Base-by-base conservation (phyloP, 169 alveolate genomes). In the Ichthyophthirius multifiliis region DNA sequence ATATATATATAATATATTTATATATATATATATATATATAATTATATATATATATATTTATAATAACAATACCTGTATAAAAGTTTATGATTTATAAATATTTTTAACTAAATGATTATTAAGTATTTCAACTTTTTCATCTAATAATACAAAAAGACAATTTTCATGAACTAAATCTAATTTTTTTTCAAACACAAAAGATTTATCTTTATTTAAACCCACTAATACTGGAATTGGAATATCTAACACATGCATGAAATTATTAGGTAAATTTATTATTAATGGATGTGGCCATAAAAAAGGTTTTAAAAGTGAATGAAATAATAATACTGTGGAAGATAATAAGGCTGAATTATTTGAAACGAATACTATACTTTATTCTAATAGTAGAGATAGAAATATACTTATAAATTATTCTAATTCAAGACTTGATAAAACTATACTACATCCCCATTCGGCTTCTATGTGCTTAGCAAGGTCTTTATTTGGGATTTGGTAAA, bases 241-340 rank as follows among this genome's bases (percentile, higher is more conserved):
- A 18, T 67, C 77, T 37, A 67, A 35, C 4, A 67, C 2, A 67
- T 67, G 77, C 20, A 44, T 67, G 46, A 67, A 67, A 4, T 67
- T 41, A 18, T 67, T 23, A 23, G 77, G 77, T 39, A 67, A 39
- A 67, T 39, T 67, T 18, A 67, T 37, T 12, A 67, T 67, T 10
- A 67, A 30, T 18, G 77, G 77, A 37, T 67, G 77, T 18, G 43
- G 77, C 77, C 77, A 67, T 39, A 32, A 37, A 41, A 67, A 67
- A 1, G 77, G 77, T 20, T 67, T 67, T 20, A 67, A 67, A 34
- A 67, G 46, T 1, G 77, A 67, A 20, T 67, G 77, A 62, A 67
- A 67, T 12, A 67, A 13, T 0, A 67, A 37, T 37, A 67, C 18
- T 2, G 77, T 67, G 4, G 48, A 67, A 39, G 77, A 67, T 2